A percentile compares a stretch with the other conserved stretches of the same genome.
These are phyloP conservation scores for Globisporangium ultimum DNA, from an alignment of 352 stramenopile species.

Conservation along the genomic window DNA sequence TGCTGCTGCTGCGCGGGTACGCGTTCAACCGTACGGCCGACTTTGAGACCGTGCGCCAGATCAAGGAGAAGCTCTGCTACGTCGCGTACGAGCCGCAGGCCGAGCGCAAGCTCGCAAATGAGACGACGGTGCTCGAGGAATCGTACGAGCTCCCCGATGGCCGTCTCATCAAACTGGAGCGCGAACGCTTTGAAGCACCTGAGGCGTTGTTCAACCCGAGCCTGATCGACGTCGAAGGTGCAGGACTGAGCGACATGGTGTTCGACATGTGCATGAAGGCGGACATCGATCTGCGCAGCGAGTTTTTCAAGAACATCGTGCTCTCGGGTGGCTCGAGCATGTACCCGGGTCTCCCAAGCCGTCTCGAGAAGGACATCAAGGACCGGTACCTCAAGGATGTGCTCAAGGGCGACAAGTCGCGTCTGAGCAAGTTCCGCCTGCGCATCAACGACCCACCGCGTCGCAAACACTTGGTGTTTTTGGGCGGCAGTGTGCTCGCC, in stretches of 20 bases:
- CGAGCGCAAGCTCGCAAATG: slow-evolving; percentile 84
- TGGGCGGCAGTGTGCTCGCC: slow-evolving; percentile 90
- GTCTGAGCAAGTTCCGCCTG: slow-evolving; percentile 92
- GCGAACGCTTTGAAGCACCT: slow-evolving; percentile 94
- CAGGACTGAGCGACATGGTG: slow-evolving; percentile 95
- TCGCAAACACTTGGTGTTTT: slow-evolving; percentile 95
- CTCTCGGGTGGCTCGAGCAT: slow-evolving; percentile 93
- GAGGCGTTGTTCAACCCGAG: slow-evolving; percentile 97
- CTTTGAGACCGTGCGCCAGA: slow-evolving; percentile 91
- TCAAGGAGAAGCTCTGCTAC: slow-evolving; percentile 95
- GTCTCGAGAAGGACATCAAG: slow-evolving; percentile 92
- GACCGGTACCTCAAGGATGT: slow-evolving; percentile 82
- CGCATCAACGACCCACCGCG: slow-evolving; percentile 95
- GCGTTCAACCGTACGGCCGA: slow-evolving; percentile 91
- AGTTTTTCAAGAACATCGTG: slow-evolving; percentile 99
- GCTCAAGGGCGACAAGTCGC: slow-evolving; percentile 83
- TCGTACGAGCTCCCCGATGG: slow-evolving; percentile 96
- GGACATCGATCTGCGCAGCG: slow-evolving; percentile 91
- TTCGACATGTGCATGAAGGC: slow-evolving; percentile 98
- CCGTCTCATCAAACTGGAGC: slow-evolving; percentile 91
- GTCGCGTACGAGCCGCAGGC: slow-evolving; percentile 86
- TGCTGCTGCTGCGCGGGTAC: slow-evolving; percentile 89
- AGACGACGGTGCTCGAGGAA: slow-evolving; percentile 92
- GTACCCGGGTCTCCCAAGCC: slow-evolving; percentile 93
- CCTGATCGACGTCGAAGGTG: slow-evolving; percentile 96